These are phyloP conservation scores for Hemerocallis citrina DNA, from an alignment of 106 monocot species.

Conservation along the genomic window DNA sequence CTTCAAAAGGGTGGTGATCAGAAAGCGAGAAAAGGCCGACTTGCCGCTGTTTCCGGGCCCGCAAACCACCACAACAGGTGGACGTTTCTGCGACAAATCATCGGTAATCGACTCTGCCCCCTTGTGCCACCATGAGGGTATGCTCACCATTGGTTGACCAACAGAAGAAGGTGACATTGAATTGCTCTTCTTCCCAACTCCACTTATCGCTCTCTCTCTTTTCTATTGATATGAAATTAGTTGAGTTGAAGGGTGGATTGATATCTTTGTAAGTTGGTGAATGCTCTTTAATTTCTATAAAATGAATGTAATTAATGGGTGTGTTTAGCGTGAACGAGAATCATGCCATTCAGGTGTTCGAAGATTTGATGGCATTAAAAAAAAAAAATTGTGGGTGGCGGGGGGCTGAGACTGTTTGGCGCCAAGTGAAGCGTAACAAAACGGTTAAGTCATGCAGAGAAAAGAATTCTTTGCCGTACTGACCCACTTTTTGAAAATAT, in stretches of 20 bases:
- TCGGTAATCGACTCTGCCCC: constrained; percentile 27
- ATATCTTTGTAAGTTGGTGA: too few species aligned
- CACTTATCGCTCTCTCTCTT: not conserved
- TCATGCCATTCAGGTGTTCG: not conserved
- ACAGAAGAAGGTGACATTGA: not conserved
- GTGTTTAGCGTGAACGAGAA: not conserved
- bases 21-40: constrained; percentile 33
- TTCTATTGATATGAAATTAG: too few species aligned
- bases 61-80: constrained; percentile 33
- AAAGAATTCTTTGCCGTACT: too few species aligned
- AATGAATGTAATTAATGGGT: not conserved
- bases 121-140: constrained; percentile 18
- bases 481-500: too few species aligned
- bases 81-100: constrained; percentile 21
- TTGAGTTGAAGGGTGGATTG: too few species aligned
- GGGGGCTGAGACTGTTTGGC: too few species aligned
- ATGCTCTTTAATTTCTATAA: not conserved
- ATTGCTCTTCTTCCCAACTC: not conserved
- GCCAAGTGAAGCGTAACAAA: too few species aligned
- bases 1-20: constrained; percentile 39
- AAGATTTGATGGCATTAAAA: too few species aligned
- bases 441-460: too few species aligned
- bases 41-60: constrained; percentile 43
- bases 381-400: too few species aligned
- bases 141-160: not conserved